Evolutionary conservation across 768 basidiomycete species (phyloP).

Genomic region (Boletus edulis): DNA sequence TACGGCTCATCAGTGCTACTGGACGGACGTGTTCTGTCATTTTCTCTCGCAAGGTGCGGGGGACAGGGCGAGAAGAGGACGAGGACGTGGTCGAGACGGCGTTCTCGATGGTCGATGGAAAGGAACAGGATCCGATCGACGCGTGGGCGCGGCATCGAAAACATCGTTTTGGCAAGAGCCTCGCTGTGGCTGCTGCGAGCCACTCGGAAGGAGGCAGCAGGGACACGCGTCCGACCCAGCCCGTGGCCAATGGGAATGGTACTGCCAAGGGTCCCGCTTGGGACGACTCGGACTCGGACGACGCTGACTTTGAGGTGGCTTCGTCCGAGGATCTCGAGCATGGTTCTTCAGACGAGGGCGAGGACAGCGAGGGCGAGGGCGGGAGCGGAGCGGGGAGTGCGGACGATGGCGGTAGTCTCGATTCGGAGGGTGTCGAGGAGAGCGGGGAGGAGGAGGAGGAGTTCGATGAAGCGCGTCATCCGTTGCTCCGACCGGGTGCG

Average conservation of each 20-base stretch:
- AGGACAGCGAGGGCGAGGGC: conserved; percentile 14
- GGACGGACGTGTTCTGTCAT: conserved; percentile 68
- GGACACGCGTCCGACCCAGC: not conserved
- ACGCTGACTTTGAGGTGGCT: conserved; percentile 33
- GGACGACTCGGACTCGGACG: conserved; percentile 36
- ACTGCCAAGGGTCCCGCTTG: conserved; percentile 26
- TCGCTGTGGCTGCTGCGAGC: not conserved
- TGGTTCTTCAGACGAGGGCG: conserved; percentile 35
- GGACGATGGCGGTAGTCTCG: conserved; percentile 31
- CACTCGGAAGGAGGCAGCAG: not conserved
- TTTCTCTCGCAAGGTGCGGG: conserved; percentile 37
- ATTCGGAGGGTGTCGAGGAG: conserved; percentile 31
- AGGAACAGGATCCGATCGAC: conserved; percentile 62
- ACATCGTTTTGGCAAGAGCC: conserved; percentile 50
- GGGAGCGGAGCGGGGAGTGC: conserved; percentile 14
- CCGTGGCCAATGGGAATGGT: not conserved
- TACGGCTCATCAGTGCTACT: conserved; percentile 56
- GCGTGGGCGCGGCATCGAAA: conserved; percentile 63
- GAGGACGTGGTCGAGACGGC: conserved; percentile 54
- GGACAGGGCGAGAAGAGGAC: not conserved
- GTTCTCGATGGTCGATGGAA: conserved; percentile 70
- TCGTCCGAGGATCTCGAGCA: conserved; percentile 47
- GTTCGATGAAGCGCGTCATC: conserved; percentile 56
- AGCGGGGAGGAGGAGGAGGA: conserved; percentile 42
- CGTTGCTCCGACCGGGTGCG: conserved; percentile 61